Percentiles rank a stretch among this genome's conserved stretches.
These are phyloP conservation scores for Leptosphaerulina australis DNA, from an alignment of 2,329 filamentous ascomycete genomes.

Conservation along the genomic window DNA sequence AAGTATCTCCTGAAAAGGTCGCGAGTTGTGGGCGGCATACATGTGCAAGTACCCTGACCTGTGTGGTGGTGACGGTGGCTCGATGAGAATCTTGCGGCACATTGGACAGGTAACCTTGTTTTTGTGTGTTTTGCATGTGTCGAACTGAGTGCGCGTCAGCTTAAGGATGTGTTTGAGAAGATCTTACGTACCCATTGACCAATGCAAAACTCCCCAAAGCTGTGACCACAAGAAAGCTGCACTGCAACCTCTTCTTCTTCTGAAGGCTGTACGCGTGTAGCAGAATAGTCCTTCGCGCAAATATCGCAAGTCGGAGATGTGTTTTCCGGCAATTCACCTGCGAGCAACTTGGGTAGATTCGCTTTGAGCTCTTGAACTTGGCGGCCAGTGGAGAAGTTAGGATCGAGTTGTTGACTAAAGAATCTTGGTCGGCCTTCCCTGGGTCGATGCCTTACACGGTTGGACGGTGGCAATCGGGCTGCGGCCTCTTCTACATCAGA, in stretches of 20 bases:
- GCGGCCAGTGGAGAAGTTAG: constrained; percentile 28
- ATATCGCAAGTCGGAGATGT: constrained; percentile 41
- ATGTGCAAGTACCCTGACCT: constrained; percentile 17
- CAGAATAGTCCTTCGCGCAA: constrained; percentile 46
- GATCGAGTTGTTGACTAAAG: constrained; percentile 25
- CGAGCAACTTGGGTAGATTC: constrained; percentile 33
- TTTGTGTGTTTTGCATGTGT: constrained; percentile 45
- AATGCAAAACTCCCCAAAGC: constrained; percentile 47
- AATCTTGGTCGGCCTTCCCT: constrained; percentile 27
- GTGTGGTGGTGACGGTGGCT: constrained; percentile 23
- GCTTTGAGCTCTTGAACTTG: constrained; percentile 43
- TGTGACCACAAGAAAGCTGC: constrained; percentile 44
- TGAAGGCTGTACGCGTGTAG: constrained; percentile 30
- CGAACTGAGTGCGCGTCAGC: constrained; percentile 28
- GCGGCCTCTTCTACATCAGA: constrained; percentile 37
- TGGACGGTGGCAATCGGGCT: constrained; percentile 28
- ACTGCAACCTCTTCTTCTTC: constrained; percentile 45
- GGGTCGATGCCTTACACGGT: constrained; percentile 21
- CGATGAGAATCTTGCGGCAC: constrained; percentile 44
- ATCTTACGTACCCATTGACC: constrained; percentile 38
- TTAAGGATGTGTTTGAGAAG: not conserved
- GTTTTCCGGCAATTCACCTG: constrained; percentile 34
- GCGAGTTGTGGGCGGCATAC: constrained; percentile 11
- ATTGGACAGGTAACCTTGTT: constrained; percentile 48
- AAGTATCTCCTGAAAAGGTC: constrained; percentile 27